Percentiles rank a stretch among this genome's conserved stretches.
phyloP scores from a whole-genome alignment of 1,284 basidiomycete genomes.

The Ceraceosorus bombacis region DNA sequence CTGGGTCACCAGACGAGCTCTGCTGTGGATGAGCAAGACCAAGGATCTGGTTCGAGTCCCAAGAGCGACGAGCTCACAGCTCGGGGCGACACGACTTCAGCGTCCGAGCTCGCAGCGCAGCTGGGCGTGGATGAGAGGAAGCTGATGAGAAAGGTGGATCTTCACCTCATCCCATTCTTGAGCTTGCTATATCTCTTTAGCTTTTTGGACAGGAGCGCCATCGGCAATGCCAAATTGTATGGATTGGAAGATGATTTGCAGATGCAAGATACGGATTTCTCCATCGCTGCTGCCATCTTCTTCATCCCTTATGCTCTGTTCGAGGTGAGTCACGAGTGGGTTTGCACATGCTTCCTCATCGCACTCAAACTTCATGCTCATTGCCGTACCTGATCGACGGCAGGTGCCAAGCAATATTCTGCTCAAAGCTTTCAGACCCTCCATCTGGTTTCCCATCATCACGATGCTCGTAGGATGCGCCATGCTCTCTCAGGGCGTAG shows the following conservation, averaged over 20 bases:
- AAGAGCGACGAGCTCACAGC: too few relatives aligned
- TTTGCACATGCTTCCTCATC: too few relatives aligned
- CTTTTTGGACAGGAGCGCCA: constrained; percentile 53
- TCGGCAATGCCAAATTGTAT: constrained; percentile 45
- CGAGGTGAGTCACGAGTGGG: constrained; percentile 6
- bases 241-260: constrained; percentile 30
- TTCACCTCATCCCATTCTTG: constrained; percentile 35
- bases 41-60: too few relatives aligned
- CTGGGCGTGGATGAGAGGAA: constrained; percentile 35
- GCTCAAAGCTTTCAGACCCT: constrained; percentile 63
- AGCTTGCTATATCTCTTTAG: constrained; percentile 31
- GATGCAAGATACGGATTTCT: constrained; percentile 27
- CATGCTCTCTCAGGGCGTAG: constrained; percentile 16
- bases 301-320: constrained; percentile 34
- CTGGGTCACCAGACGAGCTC: too few relatives aligned
- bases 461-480: constrained; percentile 45
- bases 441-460: constrained; percentile 56
- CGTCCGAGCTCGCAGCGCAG: neutral
- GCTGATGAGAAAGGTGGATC: constrained; percentile 40
- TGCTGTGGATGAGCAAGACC: too few relatives aligned
- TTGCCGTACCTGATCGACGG: too few relatives aligned
- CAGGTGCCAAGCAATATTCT: constrained; percentile 42
- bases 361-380: too few relatives aligned
- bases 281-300: constrained; percentile 24
- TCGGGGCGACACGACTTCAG: too few relatives aligned